phyloP scores from a whole-genome alignment of 2,329 filamentous ascomycete genomes.

The Aspergillus sergii region DNA sequence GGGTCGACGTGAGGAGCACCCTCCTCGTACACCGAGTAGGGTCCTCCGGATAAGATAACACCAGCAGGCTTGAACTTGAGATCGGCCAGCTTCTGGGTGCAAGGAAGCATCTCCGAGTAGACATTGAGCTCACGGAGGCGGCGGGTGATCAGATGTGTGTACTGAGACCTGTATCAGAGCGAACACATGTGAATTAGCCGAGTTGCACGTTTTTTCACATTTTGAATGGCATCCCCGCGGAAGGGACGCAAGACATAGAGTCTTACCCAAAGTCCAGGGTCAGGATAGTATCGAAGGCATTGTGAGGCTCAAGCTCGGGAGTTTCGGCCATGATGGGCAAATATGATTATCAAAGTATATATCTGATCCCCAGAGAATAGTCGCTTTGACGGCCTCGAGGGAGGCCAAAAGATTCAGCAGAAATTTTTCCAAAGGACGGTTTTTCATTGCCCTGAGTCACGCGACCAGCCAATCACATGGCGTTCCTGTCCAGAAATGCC shows the following conservation, averaged over 20 bases:
- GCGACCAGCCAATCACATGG: background rate
- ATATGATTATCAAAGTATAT: background rate
- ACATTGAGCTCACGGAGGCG: constrained; percentile 75
- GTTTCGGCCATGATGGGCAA: background rate
- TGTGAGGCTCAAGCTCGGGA: constrained; percentile 3
- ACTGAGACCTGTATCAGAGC: constrained; percentile 54
- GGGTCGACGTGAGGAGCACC: constrained; percentile 80
- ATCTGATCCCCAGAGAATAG: constrained; percentile 2
- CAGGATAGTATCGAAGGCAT: constrained; percentile 65
- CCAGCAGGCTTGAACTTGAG: constrained; percentile 80
- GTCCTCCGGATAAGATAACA: constrained; percentile 57
- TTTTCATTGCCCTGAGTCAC: constrained; percentile 3
- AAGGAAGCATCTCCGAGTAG: constrained; percentile 86
- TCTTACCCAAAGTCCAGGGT: constrained; percentile 67
- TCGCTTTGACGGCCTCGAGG: constrained; percentile 3
- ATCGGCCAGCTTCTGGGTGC: constrained; percentile 77
- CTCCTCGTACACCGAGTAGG: constrained; percentile 78
- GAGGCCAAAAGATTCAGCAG: constrained; percentile 4
- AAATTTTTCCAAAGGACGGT: background rate
- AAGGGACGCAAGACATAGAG: constrained; percentile 7
- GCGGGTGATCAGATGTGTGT: constrained; percentile 71
- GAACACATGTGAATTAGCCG: constrained; percentile 17
- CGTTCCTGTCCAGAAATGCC: background rate
- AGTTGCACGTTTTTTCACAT: constrained; percentile 9
- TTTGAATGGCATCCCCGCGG: background rate